These are phyloP conservation scores for Rutstroemia sp. DNA, from an alignment of 2,329 filamentous ascomycete genomes.

Conservation along the genomic window DNA sequence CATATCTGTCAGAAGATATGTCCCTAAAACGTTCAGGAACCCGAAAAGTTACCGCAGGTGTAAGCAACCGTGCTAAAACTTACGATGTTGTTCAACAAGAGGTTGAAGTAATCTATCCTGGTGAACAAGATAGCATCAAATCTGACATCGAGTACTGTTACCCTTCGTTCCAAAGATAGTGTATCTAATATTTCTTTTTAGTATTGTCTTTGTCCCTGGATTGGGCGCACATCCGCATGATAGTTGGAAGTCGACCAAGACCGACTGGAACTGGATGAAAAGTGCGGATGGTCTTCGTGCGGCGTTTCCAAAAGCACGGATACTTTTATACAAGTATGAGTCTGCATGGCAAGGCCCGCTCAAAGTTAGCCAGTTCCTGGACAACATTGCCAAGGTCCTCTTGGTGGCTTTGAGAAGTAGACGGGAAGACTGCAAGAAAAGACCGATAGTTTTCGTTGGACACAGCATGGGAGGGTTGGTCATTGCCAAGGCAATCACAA, in stretches of 20 bases:
- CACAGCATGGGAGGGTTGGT: slow-evolving; percentile 36
- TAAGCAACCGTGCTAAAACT: too few relatives aligned
- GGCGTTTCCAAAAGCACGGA: slow-evolving; percentile 2
- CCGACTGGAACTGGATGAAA: neutral
- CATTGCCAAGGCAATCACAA: slow-evolving; percentile 29
- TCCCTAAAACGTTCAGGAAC: too few relatives aligned
- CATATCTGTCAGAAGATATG: too few relatives aligned
- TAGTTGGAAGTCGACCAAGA: neutral
- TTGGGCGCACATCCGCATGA: neutral
- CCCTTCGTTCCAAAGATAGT: too few relatives aligned
- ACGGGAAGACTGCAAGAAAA: neutral
- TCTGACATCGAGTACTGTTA: too few relatives aligned
- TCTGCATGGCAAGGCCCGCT: slow-evolving; percentile 3
- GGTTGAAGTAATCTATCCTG: too few relatives aligned
- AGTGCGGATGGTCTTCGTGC: neutral
- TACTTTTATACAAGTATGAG: slow-evolving; percentile 5
- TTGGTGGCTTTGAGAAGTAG: neutral
- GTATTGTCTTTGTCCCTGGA: neutral
- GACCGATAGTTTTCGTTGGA: slow-evolving; percentile 31
- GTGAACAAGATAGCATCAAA: too few relatives aligned
- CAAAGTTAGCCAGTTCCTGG: neutral
- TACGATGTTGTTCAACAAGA: too few relatives aligned
- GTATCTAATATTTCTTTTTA: too few relatives aligned
- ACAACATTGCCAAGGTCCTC: neutral
- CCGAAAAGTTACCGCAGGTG: too few relatives aligned